These are phyloP conservation scores for Naegleria gruberi DNA, from an alignment of 208 protist genomes.

Conservation along the genomic window DNA sequence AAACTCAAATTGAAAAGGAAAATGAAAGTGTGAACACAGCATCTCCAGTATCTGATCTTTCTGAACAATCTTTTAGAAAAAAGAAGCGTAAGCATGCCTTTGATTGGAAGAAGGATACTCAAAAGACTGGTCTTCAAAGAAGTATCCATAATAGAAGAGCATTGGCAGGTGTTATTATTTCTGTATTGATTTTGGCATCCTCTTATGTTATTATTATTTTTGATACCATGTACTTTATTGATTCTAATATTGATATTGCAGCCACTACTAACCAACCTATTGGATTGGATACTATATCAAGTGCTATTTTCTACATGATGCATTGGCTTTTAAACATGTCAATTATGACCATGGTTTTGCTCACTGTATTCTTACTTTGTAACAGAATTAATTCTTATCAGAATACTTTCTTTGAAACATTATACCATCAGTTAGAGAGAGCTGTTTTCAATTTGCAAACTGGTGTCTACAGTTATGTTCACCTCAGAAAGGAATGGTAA, in stretches of 20 bases:
- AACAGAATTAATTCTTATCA: not conserved
- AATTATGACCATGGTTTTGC: not conserved
- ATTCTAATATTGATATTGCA: not conserved
- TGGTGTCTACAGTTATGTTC: not conserved
- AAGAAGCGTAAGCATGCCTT: not conserved
- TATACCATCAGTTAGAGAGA: not conserved
- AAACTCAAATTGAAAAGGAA: not conserved
- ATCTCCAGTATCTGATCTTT: not conserved
- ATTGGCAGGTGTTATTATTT: not conserved
- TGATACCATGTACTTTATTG: not conserved
- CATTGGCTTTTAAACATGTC: not conserved
- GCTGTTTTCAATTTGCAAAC: not conserved
- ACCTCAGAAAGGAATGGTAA: not conserved
- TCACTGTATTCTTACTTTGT: not conserved
- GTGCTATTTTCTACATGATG: not conserved
- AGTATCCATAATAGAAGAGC: not conserved
- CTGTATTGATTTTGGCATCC: not conserved
- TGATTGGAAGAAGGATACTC: not conserved
- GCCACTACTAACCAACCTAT: not conserved
- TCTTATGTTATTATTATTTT: not conserved
- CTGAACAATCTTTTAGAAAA: not conserved
- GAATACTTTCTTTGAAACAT: not conserved
- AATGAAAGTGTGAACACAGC: not conserved
- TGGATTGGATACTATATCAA: not conserved
- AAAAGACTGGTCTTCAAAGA: not conserved